Conservation (phyloP, 2,329 filamentous ascomycete genomes). For the Cadophora sp. region DNA sequence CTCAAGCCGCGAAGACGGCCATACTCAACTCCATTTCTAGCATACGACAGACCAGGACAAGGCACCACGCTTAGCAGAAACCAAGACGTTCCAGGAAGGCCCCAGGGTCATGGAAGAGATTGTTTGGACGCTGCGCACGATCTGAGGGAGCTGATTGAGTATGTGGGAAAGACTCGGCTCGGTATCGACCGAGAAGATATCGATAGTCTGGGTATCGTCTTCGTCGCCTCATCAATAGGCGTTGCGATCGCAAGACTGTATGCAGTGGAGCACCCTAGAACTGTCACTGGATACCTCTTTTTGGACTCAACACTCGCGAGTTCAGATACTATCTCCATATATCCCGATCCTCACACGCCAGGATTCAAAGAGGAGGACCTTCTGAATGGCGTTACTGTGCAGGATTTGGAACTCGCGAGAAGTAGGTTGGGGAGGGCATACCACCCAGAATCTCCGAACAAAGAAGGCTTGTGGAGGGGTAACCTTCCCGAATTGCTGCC, state of each 20-base stretch:
- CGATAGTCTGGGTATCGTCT: slow-evolving; percentile 28
- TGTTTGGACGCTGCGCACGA: slow-evolving; percentile 34
- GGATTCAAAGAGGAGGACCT: not conserved
- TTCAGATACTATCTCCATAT: slow-evolving; percentile 34
- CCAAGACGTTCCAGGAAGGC: slow-evolving; percentile 32
- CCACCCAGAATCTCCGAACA: slow-evolving; percentile 24
- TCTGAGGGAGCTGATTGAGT: slow-evolving; percentile 33
- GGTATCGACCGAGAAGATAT: slow-evolving; percentile 3
- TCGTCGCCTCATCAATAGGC: slow-evolving; percentile 41
- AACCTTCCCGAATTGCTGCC: slow-evolving; percentile 36
- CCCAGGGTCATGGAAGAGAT: slow-evolving; percentile 36
- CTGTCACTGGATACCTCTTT: slow-evolving; percentile 38
- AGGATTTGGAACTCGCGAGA: not conserved
- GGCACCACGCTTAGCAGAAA: slow-evolving; percentile 14
- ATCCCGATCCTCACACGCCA: slow-evolving; percentile 37
- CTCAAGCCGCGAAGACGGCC: slow-evolving; percentile 28
- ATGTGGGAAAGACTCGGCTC: slow-evolving; percentile 20
- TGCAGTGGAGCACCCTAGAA: slow-evolving; percentile 38
- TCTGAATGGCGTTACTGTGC: slow-evolving; percentile 1
- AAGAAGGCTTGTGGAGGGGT: slow-evolving; percentile 38
- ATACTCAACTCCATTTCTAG: slow-evolving; percentile 38
- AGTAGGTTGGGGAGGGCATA: slow-evolving; percentile 29
- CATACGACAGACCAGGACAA: slow-evolving; percentile 37
- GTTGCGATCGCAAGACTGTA: slow-evolving; percentile 41
- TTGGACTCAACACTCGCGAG: slow-evolving; percentile 41